Evolutionary conservation across 139 green algal genomes (phyloP).

Genomic region (Coelastrella sp.): DNA sequence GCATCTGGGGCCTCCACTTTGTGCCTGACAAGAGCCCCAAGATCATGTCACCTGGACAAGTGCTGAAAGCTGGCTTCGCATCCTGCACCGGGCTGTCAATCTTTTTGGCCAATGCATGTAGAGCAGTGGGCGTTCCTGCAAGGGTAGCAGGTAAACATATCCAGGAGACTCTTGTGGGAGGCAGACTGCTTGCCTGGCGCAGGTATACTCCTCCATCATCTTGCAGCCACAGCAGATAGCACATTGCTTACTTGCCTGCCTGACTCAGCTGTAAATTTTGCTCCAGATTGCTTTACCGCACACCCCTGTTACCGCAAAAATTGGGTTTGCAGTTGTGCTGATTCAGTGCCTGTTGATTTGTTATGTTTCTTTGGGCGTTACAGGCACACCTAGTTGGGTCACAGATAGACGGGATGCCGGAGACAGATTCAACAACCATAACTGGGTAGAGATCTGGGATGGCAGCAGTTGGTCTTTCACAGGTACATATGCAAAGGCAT

Average conservation of each 20-base stretch:
- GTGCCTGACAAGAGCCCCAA: constrained; percentile 63
- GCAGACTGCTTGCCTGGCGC: too few species aligned
- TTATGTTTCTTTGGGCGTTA: too few species aligned
- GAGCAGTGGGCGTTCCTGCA: constrained; percentile 69
- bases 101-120: constrained; percentile 68
- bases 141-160: constrained; percentile 58
- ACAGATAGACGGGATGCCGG: constrained; percentile 1
- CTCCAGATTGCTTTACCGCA: too few species aligned
- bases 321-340: too few species aligned
- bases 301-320: too few species aligned
- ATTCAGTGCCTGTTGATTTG: too few species aligned
- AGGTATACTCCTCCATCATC: too few species aligned
- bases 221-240: too few species aligned
- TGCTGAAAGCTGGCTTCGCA: constrained; percentile 54
- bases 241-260: too few species aligned
- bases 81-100: constrained; percentile 74
- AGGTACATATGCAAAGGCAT: background rate
- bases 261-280: too few species aligned
- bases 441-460: constrained; percentile 65
- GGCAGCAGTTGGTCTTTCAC: constrained; percentile 61
- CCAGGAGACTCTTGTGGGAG: background rate
- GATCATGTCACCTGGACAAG: constrained; percentile 70
- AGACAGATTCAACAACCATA: constrained; percentile 53
- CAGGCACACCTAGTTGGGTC: constrained; percentile 57
- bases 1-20: constrained; percentile 52